Base-by-base conservation (phyloP, 768 basidiomycete genomes). In the Pisolithus marmoratus region DNA sequence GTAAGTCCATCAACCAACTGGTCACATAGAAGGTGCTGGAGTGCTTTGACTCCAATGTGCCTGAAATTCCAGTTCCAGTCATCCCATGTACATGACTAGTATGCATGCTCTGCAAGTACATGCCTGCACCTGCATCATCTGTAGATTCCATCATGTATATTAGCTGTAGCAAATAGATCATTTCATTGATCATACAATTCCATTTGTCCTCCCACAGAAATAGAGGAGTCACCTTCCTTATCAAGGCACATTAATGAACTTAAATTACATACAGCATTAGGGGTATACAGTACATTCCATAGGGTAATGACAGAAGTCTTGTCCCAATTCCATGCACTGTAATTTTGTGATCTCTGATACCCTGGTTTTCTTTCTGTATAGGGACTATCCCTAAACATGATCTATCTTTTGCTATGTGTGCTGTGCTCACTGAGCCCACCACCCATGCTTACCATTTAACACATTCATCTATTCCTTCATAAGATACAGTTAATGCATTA, bases 261-360 rank as follows among this genome's bases (percentile, higher is more conserved):
- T n/a, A 56, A 14, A n/a, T 56, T 56, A 17, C 53, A 26, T 5
- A 8, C 15, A 3, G 54, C 43, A 6, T 37, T 34, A 2, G 54
- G 54, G 1, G 46, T 43, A n/a, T 53, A 8, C 2, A 51, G 22
- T 3, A 37, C 27, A 5, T 51, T n/a, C 4, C 1, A 2, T 37
- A 45, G 17, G 38, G n/a, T 17, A 8, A 41, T 19, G 15, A 41
- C 12, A 11, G n/a, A 41, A 41, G 38, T 41, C 6, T n/a, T 41
- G 22, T 41, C n/a, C n/a, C 38, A 41, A 19, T 41, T 17, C 38
- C 17, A 4, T 41, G 8, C 4, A 7, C 38, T 19, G 22, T 41
- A 1, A 41, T 20, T 11, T 19, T 22, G 22, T 41, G 40, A 9
- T 41, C 40, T 19, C 40, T 9, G 0, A 41, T 41, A 5, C 40